Base-by-base conservation (phyloP, 495 filamentous ascomycete species). In the Astrothelium macrocarpum region DNA sequence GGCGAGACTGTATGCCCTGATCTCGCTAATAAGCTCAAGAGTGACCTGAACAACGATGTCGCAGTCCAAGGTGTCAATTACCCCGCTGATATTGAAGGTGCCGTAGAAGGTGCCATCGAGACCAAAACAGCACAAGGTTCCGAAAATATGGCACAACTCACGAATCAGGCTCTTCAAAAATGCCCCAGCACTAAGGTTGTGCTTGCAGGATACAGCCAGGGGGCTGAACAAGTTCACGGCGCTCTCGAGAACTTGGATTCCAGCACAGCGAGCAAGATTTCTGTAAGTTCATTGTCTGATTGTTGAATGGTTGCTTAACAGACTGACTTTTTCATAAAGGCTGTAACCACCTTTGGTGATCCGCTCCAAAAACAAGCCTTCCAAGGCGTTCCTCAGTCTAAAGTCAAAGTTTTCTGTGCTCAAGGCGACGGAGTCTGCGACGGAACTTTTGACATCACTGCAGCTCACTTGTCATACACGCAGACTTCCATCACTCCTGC, bases 11-110 rank as follows among this genome's bases (percentile, higher is more conserved):
- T 74, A 11, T 74, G 75, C 14, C 70, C 67, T 1, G 65, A 66
- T 1, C 70, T 77, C 20, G 60, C 72, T 26, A 61, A 68, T 10
- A 60, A 66, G 11, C 42, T 77, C 4, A 67, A 64, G 16, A 46
- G 32, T 4, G 7, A 29, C 1, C 59, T 71, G 28, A 67, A 69
- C 60, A 59, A 43, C 18, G 59, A 67, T 11, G 60, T 74, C 58
- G 67, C 69, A 10, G 62, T 74, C 10, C 72, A 72, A 60, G 71
- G 71, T 42, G 67, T 74, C 34, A 70, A 74, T 36, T 74, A 74
- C 60, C 64, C 67, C 1, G 69, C 69, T 25, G 64, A 65, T 28
- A 32, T 67, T 31, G 28, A 62, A 4, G 68, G 68, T n/a, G 66
- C 66, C 28, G 29, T 67, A n/a, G 60, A 65, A 5, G 68, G 68